phyloP scores from a whole-genome alignment of 768 basidiomycete genomes.

The Boletus vinaceobasis region DNA sequence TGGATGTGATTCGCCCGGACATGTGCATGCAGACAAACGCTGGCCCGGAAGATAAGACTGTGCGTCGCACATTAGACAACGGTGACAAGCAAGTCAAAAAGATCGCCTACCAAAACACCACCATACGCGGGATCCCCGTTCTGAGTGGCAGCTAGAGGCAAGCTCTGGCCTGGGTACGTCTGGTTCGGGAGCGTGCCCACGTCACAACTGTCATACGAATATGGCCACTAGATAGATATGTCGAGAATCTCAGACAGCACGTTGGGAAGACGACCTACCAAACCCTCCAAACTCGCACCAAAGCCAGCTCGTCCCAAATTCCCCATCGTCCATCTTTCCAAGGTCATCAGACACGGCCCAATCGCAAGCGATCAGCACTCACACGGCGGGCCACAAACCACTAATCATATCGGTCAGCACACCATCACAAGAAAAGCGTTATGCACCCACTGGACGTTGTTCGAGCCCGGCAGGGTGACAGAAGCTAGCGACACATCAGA shows the following conservation, averaged over 20 bases:
- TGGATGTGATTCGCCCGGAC: conserved; percentile 54
- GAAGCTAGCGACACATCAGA: conserved; percentile 25
- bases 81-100: not conserved
- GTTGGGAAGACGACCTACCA: conserved; percentile 41
- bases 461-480: conserved; percentile 42
- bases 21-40: conserved; percentile 56
- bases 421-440: not conserved
- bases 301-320: conserved; percentile 52
- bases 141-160: conserved; percentile 43
- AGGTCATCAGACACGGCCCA: conserved; percentile 5
- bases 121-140: conserved; percentile 36
- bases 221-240: conserved; percentile 42
- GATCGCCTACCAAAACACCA: conserved; percentile 20
- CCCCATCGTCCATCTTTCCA: conserved; percentile 50
- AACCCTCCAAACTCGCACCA: conserved; percentile 57
- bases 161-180: conserved; percentile 43
- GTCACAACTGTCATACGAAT: conserved; percentile 63
- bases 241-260: not conserved
- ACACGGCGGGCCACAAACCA: conserved; percentile 50
- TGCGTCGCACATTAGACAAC: not conserved
- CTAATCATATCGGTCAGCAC: conserved; percentile 20
- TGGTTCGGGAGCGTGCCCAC: conserved; percentile 78
- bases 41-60: conserved; percentile 55
- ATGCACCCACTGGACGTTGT: conserved; percentile 32
- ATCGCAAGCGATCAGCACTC: conserved; percentile 6